Evolutionary conservation across 106 monocot genomes (phyloP).

Genomic region (Platanthera zijinensis): DNA sequence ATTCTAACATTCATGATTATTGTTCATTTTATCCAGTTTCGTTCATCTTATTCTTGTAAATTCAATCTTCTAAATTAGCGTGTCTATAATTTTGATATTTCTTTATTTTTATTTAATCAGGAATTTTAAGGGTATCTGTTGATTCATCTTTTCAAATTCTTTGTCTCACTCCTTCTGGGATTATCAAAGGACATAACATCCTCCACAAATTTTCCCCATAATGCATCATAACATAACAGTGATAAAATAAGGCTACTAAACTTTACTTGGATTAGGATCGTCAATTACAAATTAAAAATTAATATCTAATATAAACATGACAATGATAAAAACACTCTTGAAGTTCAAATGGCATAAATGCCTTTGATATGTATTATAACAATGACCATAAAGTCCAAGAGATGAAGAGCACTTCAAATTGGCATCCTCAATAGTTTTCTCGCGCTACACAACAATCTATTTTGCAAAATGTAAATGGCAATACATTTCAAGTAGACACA

Average conservation of each 20-base stretch:
- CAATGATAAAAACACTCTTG: neutral
- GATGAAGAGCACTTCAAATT: neutral
- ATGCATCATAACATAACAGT: neutral
- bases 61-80: too few species aligned
- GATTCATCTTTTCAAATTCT: too few species aligned
- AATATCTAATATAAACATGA: neutral
- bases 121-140: too few species aligned
- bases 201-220: neutral
- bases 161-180: neutral
- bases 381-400: neutral
- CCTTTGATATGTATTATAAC: neutral
- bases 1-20: too few species aligned
- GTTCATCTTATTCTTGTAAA: too few species aligned
- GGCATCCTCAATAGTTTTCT: too few species aligned
- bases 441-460: too few species aligned
- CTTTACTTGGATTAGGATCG: neutral
- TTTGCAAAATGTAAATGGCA: too few species aligned
- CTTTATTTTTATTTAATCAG: too few species aligned
- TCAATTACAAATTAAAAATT: neutral
- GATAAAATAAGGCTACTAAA: neutral
- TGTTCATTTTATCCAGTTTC: too few species aligned
- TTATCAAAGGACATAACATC: neutral
- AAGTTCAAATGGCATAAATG: neutral
- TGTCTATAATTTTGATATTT: too few species aligned
- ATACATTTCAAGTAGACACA: too few species aligned